phyloP scores from a whole-genome alignment of 176 grass and related monocot species.

The Thinopyrum elongatum region DNA sequence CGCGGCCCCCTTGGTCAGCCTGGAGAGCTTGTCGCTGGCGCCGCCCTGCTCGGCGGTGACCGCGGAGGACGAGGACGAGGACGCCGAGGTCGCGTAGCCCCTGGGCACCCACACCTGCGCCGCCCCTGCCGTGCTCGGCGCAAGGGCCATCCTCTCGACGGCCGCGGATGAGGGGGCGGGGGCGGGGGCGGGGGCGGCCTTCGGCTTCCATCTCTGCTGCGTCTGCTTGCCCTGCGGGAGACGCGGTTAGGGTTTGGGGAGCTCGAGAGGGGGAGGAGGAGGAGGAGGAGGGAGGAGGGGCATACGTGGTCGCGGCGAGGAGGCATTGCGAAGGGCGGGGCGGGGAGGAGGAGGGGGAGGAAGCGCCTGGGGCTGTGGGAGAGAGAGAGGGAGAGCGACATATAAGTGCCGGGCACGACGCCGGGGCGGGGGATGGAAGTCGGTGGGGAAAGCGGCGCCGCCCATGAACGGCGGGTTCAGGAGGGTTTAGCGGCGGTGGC shows the following conservation, averaged over 20 bases:
- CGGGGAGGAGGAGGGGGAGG: slow-evolving; percentile 28
- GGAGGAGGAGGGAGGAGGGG: neutral
- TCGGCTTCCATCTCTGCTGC: slow-evolving; percentile 43
- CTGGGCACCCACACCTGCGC: slow-evolving; percentile 53
- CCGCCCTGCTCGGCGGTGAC: slow-evolving; percentile 11
- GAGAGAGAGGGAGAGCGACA: slow-evolving; percentile 23
- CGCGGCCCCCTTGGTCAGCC: slow-evolving; percentile 53
- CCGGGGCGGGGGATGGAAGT: neutral
- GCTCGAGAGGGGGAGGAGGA: neutral
- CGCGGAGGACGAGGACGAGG: slow-evolving; percentile 11
- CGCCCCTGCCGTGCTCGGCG: neutral
- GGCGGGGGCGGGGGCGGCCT: slow-evolving; percentile 12
- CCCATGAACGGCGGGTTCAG: neutral
- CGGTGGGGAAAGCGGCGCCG: neutral
- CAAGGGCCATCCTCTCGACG: slow-evolving; percentile 34
- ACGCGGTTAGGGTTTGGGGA: neutral
- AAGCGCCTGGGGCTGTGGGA: slow-evolving; percentile 25
- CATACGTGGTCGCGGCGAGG: slow-evolving; percentile 26
- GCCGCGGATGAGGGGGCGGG: neutral
- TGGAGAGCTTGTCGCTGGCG: slow-evolving; percentile 21
- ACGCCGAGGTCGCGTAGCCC: slow-evolving; percentile 32
- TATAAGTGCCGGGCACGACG: neutral
- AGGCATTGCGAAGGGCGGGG: slow-evolving; percentile 22
- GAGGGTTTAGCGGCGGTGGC: neutral
- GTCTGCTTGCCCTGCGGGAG: slow-evolving; percentile 29